phyloP scores from a whole-genome alignment of 169 alveolate species.

The Plasmodium adleri region DNA sequence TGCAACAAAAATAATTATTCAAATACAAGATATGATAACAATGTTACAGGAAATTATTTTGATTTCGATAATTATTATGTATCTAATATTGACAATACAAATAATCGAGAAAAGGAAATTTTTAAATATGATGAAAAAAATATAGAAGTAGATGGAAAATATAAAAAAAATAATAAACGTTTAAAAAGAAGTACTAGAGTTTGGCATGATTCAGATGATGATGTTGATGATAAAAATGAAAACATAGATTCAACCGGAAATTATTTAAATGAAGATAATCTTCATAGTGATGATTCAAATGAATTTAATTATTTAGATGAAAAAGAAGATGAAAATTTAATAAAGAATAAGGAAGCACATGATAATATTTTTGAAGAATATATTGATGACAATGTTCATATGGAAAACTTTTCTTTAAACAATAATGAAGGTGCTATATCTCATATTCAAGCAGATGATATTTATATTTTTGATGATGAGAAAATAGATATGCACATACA shows the following conservation, averaged over 20 bases:
- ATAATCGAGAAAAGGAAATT: constrained; percentile 5
- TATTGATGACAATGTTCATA: constrained; percentile 16
- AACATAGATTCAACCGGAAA: not conserved
- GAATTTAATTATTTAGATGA: constrained; percentile 8
- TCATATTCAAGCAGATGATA: constrained; percentile 29
- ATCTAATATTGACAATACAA: not conserved
- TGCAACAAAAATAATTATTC: not conserved
- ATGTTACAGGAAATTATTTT: constrained; percentile 7
- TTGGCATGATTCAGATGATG: constrained; percentile 76
- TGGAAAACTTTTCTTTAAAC: constrained; percentile 20
- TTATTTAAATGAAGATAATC: not conserved
- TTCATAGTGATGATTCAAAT: not conserved
- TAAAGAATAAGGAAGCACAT: constrained; percentile 20
- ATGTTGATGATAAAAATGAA: constrained; percentile 4
- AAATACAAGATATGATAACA: not conserved
- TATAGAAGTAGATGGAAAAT: constrained; percentile 1
- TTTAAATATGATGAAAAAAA: not conserved
- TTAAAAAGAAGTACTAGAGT: constrained; percentile 4
- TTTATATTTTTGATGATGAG: constrained; percentile 36
- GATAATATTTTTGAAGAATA: constrained; percentile 17
- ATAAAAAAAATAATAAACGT: not conserved
- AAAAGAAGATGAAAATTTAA: constrained; percentile 33
- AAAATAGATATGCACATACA: constrained; percentile 14
- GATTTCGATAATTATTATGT: constrained; percentile 41
- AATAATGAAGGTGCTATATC: constrained; percentile 3